Percentiles rank a stretch among this genome's conserved stretches.
phyloP scores from a whole-genome alignment of 805 yeast genomes.

The Candida ponderosae region DNA sequence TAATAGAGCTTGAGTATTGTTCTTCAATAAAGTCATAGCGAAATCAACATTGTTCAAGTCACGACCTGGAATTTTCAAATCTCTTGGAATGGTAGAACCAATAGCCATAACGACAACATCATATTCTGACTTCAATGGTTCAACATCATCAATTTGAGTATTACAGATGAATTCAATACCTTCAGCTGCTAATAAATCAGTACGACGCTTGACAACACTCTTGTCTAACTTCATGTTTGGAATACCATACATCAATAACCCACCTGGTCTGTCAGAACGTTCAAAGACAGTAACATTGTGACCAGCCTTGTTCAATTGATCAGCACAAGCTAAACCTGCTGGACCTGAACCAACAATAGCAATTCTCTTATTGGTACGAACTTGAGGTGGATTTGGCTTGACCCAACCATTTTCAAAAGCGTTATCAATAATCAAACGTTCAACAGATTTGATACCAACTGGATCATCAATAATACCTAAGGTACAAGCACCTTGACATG shows the following conservation, averaged over 20 bases:
- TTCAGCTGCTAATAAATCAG: slow-evolving; percentile 83
- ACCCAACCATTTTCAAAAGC: slow-evolving; percentile 98
- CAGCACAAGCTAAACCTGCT: slow-evolving; percentile 94
- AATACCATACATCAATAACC: slow-evolving; percentile 96
- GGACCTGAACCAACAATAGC: slow-evolving; percentile 97
- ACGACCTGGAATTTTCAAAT: slow-evolving; percentile 90
- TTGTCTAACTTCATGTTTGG: slow-evolving; percentile 98
- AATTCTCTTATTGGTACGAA: slow-evolving; percentile 77
- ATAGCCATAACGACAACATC: slow-evolving; percentile 90
- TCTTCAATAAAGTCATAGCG: slow-evolving; percentile 87
- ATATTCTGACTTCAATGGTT: slow-evolving; percentile 50
- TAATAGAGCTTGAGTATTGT: slow-evolving; percentile 85
- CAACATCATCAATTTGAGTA: slow-evolving; percentile 78
- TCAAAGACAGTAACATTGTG: slow-evolving; percentile 88
- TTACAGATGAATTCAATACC: slow-evolving; percentile 75
- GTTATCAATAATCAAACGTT: slow-evolving; percentile 91
- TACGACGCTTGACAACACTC: slow-evolving; percentile 85
- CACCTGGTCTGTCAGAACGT: slow-evolving; percentile 94
- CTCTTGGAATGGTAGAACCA: slow-evolving; percentile 96
- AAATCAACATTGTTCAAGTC: slow-evolving; percentile 81
- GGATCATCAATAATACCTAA: slow-evolving; percentile 91
- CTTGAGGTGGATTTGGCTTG: slow-evolving; percentile 68
- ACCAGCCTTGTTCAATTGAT: slow-evolving; percentile 94
- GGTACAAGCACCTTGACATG: slow-evolving; percentile 96
- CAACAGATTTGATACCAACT: slow-evolving; percentile 93